A percentile compares a stretch with the other conserved stretches of the same genome.
These are phyloP conservation scores for Geotrichum aggregatum DNA, from an alignment of 1,139 yeast genomes.

Conservation along the genomic window DNA sequence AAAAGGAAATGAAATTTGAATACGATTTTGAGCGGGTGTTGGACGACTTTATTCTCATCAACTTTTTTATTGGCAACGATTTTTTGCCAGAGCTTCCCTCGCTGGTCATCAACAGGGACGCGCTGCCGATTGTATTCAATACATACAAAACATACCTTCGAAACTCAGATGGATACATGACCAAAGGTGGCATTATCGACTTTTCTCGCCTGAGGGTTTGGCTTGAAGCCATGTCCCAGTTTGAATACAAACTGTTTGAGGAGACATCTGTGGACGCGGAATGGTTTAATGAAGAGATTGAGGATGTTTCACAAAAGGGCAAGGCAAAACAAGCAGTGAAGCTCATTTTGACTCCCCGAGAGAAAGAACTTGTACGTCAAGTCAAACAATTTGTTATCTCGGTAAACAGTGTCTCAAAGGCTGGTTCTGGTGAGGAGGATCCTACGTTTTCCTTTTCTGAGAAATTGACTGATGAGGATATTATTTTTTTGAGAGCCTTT, in stretches of 20 bases:
- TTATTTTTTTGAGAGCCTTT: slow-evolving; percentile 32
- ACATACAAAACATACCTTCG: slow-evolving; percentile 80
- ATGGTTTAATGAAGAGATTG: slow-evolving; percentile 85
- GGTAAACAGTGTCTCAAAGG: slow-evolving; percentile 26
- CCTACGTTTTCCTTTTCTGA: slow-evolving; percentile 20
- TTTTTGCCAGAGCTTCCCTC: slow-evolving; percentile 97
- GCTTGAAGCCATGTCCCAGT: slow-evolving; percentile 78
- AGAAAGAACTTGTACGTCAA: slow-evolving; percentile 44
- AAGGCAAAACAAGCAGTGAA: slow-evolving; percentile 60
- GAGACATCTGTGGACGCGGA: slow-evolving; percentile 74
- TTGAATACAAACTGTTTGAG: slow-evolving; percentile 52
- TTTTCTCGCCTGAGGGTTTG: slow-evolving; percentile 66
- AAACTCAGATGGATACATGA: slow-evolving; percentile 77
- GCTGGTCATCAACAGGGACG: slow-evolving; percentile 88
- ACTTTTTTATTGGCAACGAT: slow-evolving; percentile 96
- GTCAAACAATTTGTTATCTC: slow-evolving; percentile 31
- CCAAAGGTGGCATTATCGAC: slow-evolving; percentile 77
- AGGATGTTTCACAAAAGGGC: slow-evolving; percentile 71
- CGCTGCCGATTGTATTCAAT: slow-evolving; percentile 81
- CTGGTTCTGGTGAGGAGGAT: slow-evolving; percentile 20
- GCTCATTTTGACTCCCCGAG: slow-evolving; percentile 63
- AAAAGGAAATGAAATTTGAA: slow-evolving; percentile 54
- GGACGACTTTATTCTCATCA: slow-evolving; percentile 87
- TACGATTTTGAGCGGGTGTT: slow-evolving; percentile 83
- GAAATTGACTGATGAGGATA: slow-evolving; percentile 28